phyloP scores from a whole-genome alignment of 129 eudicot genomes.

The Kitagawia praeruptora region DNA sequence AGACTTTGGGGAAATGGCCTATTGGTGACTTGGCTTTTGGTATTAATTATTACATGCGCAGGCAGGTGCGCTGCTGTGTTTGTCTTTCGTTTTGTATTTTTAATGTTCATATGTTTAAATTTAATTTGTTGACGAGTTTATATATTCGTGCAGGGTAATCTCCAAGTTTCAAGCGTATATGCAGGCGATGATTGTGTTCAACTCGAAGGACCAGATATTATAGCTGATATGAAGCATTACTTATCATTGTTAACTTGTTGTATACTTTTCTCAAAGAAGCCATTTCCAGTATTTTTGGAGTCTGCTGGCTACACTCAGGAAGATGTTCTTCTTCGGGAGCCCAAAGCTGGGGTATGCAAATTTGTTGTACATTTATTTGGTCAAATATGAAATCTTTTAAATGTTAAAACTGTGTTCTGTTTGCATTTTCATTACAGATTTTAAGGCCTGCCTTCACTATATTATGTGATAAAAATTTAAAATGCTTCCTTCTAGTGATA shows the following conservation, averaged over 20 bases:
- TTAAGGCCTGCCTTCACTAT: slow-evolving; percentile 95
- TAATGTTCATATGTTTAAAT: slow-evolving; percentile 51
- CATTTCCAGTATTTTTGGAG: slow-evolving; percentile 88
- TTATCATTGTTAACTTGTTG: slow-evolving; percentile 63
- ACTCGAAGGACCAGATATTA: slow-evolving; percentile 66
- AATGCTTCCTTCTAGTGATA: slow-evolving; percentile 78
- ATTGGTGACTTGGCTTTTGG: slow-evolving; percentile 96
- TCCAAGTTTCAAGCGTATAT: slow-evolving; percentile 83
- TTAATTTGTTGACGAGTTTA: neutral
- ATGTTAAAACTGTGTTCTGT: slow-evolving; percentile 7
- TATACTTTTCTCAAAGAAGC: slow-evolving; percentile 88
- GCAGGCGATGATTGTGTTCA: slow-evolving; percentile 70
- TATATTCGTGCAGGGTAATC: slow-evolving; percentile 48
- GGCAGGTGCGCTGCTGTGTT: slow-evolving; percentile 63
- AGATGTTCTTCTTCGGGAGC: slow-evolving; percentile 85
- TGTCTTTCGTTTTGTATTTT: slow-evolving; percentile 85
- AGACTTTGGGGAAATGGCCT: slow-evolving; percentile 99
- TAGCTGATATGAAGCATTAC: slow-evolving; percentile 56
- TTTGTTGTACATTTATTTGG: neutral
- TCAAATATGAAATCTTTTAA: slow-evolving; percentile 3
- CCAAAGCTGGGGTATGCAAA: slow-evolving; percentile 89
- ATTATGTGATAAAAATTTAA: slow-evolving; percentile 56
- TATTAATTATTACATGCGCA: slow-evolving; percentile 73
- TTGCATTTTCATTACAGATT: slow-evolving; percentile 43
- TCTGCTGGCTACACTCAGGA: slow-evolving; percentile 79